These are phyloP conservation scores for Multifurca ochricompacta DNA, from an alignment of 768 basidiomycete species.

Conservation along the genomic window DNA sequence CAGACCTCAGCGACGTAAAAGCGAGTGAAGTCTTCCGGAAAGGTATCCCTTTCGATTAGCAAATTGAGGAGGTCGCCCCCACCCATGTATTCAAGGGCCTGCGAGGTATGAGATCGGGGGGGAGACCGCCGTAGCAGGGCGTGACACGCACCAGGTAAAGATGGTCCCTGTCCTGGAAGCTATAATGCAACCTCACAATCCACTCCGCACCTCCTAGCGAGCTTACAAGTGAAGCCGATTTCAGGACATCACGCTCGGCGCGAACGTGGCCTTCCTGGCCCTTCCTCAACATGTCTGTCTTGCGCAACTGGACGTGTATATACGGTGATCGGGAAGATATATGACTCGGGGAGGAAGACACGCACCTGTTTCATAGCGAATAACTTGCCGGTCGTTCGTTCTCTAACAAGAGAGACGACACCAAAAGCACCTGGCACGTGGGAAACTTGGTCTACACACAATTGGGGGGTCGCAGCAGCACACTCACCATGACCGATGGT, in stretches of 20 bases:
- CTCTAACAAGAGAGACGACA: conserved; percentile 87
- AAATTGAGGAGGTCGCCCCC: conserved; percentile 95
- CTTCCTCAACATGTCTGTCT: conserved; percentile 90
- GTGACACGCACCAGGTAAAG: conserved; percentile 74
- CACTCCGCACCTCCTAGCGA: conserved; percentile 76
- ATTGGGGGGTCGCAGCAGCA: conserved; percentile 22
- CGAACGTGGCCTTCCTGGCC: conserved; percentile 97
- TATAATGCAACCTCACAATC: conserved; percentile 91
- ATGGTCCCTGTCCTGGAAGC: conserved; percentile 91
- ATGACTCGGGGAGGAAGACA: conserved; percentile 15
- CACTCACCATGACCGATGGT: conserved; percentile 84
- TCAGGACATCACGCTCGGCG: conserved; percentile 90
- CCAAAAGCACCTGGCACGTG: conserved; percentile 77
- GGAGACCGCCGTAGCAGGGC: conserved; percentile 11
- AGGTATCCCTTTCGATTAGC: conserved; percentile 85
- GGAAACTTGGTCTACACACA: conserved; percentile 16
- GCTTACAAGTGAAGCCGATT: conserved; percentile 76
- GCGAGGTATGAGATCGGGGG: conserved; percentile 46
- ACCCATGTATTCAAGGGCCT: conserved; percentile 94
- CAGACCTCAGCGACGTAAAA: conserved; percentile 92
- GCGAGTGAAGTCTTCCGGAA: conserved; percentile 83
- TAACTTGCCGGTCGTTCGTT: conserved; percentile 67
- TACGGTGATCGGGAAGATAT: conserved; percentile 16
- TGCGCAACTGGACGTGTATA: conserved; percentile 51
- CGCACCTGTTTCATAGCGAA: conserved; percentile 95